phyloP scores from a whole-genome alignment of 352 stramenopile genomes.

The Globisporangium camurandrum region DNA sequence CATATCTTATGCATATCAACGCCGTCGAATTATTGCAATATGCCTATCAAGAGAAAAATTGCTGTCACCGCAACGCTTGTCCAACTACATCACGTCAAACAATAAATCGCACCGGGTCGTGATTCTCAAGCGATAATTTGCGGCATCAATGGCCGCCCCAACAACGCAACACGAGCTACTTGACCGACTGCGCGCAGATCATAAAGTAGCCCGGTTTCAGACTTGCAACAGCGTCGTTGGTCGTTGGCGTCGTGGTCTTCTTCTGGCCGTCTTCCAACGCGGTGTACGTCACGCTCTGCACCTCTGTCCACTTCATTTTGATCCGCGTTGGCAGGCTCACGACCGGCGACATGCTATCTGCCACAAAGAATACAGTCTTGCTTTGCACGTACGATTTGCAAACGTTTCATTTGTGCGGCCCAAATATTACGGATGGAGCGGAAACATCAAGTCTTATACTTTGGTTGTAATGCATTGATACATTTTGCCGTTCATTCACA shows the following conservation, averaged over 20 bases:
- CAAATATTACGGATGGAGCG: too few relatives aligned
- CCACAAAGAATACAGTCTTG: conserved; percentile 11
- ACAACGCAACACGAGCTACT: conserved; percentile 53
- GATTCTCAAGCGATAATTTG: conserved; percentile 39
- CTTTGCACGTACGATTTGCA: too few relatives aligned
- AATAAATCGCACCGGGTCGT: conserved; percentile 22
- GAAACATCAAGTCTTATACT: too few relatives aligned
- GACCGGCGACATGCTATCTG: conserved; percentile 43
- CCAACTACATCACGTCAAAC: neutral
- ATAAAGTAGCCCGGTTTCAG: conserved; percentile 41
- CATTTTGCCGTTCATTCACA: too few relatives aligned
- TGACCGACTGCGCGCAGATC: conserved; percentile 49
- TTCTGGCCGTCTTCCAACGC: conserved; percentile 56
- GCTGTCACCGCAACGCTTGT: neutral
- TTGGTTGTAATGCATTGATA: too few relatives aligned
- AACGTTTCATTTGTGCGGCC: too few relatives aligned
- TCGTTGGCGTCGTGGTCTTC: conserved; percentile 34
- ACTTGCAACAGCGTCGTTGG: conserved; percentile 24
- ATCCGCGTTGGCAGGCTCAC: conserved; percentile 45
- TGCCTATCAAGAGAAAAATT: neutral
- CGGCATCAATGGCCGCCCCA: conserved; percentile 52
- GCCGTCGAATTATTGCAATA: too few relatives aligned
- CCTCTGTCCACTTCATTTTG: conserved; percentile 42
- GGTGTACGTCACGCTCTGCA: conserved; percentile 62
- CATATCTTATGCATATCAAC: too few relatives aligned